Conservation (phyloP, 768 basidiomycete genomes). For the Panaeolus cyanescens region DNA sequence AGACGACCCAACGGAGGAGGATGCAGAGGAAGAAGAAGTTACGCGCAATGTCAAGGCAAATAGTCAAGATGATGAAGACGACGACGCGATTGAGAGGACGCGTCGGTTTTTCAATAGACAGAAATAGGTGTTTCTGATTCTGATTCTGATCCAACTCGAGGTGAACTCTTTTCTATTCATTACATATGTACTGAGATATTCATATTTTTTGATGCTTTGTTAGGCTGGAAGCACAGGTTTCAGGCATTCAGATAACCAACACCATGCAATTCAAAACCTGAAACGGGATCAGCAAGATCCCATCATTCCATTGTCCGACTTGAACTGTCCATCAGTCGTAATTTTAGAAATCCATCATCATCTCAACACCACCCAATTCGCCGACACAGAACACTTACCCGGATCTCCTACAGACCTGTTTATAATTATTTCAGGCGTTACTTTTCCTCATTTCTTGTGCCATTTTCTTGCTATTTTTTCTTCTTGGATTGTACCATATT, state of each 20-base stretch:
- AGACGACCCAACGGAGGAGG: neutral
- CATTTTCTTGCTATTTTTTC: too few species aligned
- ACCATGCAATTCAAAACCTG: neutral
- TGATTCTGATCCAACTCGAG: too few species aligned
- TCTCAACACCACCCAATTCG: neutral
- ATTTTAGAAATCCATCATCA: neutral
- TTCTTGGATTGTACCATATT: too few species aligned
- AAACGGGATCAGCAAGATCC: neutral
- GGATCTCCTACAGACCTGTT: too few species aligned
- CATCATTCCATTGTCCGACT: neutral
- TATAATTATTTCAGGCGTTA: too few species aligned
- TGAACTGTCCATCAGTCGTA: neutral
- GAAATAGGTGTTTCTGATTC: neutral
- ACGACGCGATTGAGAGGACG: neutral
- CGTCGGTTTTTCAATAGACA: neutral
- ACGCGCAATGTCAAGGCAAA: neutral
- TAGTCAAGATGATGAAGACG: neutral
- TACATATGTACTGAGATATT: neutral
- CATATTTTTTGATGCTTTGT: too few species aligned
- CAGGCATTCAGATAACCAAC: neutral
- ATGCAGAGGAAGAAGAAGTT: neutral
- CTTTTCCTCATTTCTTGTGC: too few species aligned
- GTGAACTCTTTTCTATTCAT: too few species aligned
- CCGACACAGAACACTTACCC: too few species aligned
- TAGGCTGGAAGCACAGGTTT: neutral